These are phyloP conservation scores for Jaenimonas drosophilae DNA, from an alignment of 208 protist genomes.

Conservation along the genomic window DNA sequence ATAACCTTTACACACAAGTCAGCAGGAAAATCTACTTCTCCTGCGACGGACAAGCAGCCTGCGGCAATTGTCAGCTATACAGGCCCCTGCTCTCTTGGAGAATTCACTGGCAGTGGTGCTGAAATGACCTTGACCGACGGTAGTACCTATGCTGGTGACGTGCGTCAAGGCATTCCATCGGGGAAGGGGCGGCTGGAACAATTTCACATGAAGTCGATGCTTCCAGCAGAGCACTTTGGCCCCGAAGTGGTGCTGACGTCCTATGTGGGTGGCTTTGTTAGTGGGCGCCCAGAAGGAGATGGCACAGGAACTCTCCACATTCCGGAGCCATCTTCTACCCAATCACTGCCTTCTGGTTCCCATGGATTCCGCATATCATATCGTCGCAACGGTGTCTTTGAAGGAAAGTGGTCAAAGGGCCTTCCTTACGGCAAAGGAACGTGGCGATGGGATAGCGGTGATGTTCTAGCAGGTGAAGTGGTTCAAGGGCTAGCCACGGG, in stretches of 20 bases:
- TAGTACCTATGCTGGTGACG: slow-evolving; percentile 47
- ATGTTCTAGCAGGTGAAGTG: slow-evolving; percentile 46
- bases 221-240: slow-evolving; percentile 3
- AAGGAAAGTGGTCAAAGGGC: slow-evolving; percentile 40
- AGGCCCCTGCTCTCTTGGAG: slow-evolving; percentile 43
- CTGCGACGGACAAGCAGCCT: neutral
- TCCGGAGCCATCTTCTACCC: no score
- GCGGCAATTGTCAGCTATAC: slow-evolving; percentile 25
- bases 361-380: slow-evolving; percentile 13
- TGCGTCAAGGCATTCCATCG: slow-evolving; percentile 37
- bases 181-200: slow-evolving; percentile 47
- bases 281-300: slow-evolving; percentile 45
- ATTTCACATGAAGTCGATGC: neutral
- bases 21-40: neutral
- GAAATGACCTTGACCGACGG: slow-evolving; percentile 39
- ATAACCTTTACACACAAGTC: slow-evolving; percentile 13
- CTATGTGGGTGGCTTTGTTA: slow-evolving; percentile 71
- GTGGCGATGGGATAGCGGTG: slow-evolving; percentile 58
- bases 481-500: slow-evolving; percentile 29
- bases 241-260: slow-evolving; percentile 26
- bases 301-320: slow-evolving; percentile 42
- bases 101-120: slow-evolving; percentile 41
- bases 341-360: neutral
- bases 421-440: slow-evolving; percentile 50
- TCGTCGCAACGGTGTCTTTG: slow-evolving; percentile 43